Evolutionary conservation across 768 basidiomycete species (phyloP).

Genomic region (Boletus edulis): DNA sequence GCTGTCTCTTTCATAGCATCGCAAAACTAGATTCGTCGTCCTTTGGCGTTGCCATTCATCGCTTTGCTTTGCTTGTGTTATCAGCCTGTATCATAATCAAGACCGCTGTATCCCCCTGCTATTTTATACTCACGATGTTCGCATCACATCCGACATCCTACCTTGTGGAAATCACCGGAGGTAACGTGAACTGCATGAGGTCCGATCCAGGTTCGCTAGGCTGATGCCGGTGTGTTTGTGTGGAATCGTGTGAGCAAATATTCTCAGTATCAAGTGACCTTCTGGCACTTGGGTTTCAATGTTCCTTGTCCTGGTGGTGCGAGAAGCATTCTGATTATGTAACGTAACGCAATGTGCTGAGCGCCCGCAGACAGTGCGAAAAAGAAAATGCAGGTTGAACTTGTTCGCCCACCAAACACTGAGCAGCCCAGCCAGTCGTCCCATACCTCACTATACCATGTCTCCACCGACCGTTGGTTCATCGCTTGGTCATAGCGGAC

Average conservation of each 20-base stretch:
- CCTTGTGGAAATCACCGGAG: slow-evolving; percentile 20
- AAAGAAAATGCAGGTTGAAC: background rate
- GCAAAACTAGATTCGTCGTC: slow-evolving; percentile 15
- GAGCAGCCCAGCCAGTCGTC: background rate
- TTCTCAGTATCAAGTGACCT: background rate
- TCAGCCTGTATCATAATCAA: slow-evolving; percentile 21
- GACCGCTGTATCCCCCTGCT: slow-evolving; percentile 22
- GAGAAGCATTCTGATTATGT: slow-evolving; percentile 10
- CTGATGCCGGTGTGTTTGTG: background rate
- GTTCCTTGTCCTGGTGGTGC: background rate
- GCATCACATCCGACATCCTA: slow-evolving; percentile 13
- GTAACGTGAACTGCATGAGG: slow-evolving; percentile 14
- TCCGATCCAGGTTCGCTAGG: slow-evolving; percentile 4
- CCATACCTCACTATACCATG: background rate
- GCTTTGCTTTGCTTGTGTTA: slow-evolving; percentile 18
- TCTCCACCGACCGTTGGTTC: background rate
- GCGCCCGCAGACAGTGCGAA: background rate
- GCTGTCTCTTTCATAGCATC: slow-evolving; percentile 14
- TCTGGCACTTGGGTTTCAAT: background rate
- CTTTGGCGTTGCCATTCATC: slow-evolving; percentile 6
- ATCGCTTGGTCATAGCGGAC: background rate
- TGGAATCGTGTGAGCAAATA: slow-evolving; percentile 10
- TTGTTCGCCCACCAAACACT: slow-evolving; percentile 1
- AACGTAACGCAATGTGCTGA: slow-evolving; percentile 11
- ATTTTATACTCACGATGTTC: slow-evolving; percentile 16